Evolutionary conservation across 306 rosid genomes (phyloP).

Genomic region (Malus orientalis): DNA sequence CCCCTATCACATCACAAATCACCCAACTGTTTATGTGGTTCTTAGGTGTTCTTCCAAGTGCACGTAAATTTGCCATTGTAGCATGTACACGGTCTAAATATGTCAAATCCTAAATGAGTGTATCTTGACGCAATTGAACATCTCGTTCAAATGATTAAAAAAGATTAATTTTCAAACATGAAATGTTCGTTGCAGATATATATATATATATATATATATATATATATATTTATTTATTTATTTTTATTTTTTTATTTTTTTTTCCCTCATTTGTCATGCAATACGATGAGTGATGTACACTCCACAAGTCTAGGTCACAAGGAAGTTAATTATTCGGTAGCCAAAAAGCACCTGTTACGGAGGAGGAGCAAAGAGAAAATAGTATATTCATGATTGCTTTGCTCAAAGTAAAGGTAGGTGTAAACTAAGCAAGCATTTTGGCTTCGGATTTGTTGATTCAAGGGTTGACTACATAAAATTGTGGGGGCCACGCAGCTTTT

Average conservation of each 20-base stretch:
- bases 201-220: neutral
- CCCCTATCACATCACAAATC: neutral
- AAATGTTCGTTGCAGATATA: neutral
- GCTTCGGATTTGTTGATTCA: slow-evolving; percentile 1
- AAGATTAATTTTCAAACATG: accelerated
- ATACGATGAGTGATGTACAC: neutral
- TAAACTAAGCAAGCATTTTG: too few relatives aligned
- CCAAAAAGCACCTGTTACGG: neutral
- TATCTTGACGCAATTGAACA: neutral
- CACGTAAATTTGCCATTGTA: too few relatives aligned
- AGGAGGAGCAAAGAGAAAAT: neutral
- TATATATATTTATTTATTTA: neutral
- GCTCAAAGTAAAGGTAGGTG: too few relatives aligned
- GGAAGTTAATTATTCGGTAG: neutral
- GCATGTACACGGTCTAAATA: neutral
- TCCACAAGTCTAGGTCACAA: neutral
- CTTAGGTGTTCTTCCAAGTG: too few relatives aligned
- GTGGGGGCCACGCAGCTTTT: slow-evolving; percentile 16
- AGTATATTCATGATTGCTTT: neutral
- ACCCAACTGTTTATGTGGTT: too few relatives aligned
- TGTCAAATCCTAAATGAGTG: neutral
- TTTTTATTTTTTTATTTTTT: too few relatives aligned
- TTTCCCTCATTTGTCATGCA: neutral
- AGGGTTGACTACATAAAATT: slow-evolving; percentile 26
- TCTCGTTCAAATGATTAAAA: neutral